Percentiles rank a stretch among this genome's conserved stretches.
These are phyloP conservation scores for Pelargonium myrrhifolium DNA, from an alignment of 441 rosid species.

Conservation along the genomic window DNA sequence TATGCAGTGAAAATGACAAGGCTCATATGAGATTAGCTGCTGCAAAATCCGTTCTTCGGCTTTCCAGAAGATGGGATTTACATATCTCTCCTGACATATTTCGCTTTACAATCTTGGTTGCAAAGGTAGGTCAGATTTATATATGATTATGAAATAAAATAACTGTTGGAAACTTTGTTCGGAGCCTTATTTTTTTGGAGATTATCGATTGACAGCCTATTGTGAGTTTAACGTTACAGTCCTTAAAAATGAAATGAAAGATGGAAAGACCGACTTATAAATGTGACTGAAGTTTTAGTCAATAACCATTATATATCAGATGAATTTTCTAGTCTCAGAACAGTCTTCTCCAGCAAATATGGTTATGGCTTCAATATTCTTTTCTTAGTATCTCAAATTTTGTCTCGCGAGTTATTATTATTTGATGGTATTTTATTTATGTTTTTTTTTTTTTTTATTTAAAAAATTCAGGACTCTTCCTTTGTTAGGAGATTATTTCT, in stretches of 20 bases:
- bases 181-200: background rate
- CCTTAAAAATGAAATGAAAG: background rate
- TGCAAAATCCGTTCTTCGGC: slow-evolving; percentile 77
- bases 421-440: background rate
- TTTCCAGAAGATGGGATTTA: slow-evolving; percentile 89
- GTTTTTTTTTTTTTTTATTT: background rate
- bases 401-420: slow-evolving; percentile 3
- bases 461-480: slow-evolving; percentile 47
- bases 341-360: background rate
- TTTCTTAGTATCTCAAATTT: slow-evolving; percentile 5
- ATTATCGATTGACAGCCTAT: background rate
- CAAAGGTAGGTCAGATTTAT: slow-evolving; percentile 47
- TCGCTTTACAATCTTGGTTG: slow-evolving; percentile 47
- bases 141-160: background rate
- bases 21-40: slow-evolving; percentile 65
- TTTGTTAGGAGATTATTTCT: slow-evolving; percentile 52
- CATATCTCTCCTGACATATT: slow-evolving; percentile 71
- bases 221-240: background rate
- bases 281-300: background rate
- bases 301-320: background rate
- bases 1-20: slow-evolving; percentile 48
- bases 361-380: background rate
- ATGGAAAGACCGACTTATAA: background rate
- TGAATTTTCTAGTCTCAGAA: background rate
- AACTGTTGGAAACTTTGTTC: background rate